Evolutionary conservation across 176 grass and related monocot genomes (phyloP), one percentile per base, ranked within the genome.

Genomic region (Oryza meyeriana): DNA sequence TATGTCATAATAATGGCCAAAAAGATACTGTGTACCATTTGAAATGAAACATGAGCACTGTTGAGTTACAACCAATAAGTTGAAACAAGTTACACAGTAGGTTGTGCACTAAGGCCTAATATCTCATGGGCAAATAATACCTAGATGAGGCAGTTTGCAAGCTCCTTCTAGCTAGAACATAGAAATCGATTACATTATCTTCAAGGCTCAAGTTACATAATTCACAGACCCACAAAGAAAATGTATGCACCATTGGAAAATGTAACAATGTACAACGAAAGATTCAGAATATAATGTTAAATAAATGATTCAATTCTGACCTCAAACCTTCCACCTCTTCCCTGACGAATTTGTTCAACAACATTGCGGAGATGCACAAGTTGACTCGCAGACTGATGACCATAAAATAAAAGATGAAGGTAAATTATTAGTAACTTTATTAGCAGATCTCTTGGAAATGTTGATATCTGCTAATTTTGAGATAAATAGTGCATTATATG

Each of bases 321-420:
- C 74, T 90, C 84, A 36, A 90, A 63, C 74, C 88, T 83, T 40
- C 83, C 61, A 75, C 55, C 79, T 68, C 88, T 79, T 7, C 61
- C 74, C 61, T 90, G 88, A 41, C 88, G 88, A 61, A 90, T 67
- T 72, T 90, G 88, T 17, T 90, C 88, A 11, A 90, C 70, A 59
- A 83, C 69, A 86, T 68, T 83, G 20, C 88, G 84, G 10, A 90
- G 39, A 84, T 90, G 79, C 67, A 69, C 26, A 62, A 10, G 7
- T 33, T 66, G 73, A 82, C 29, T 36, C 33, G 61, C 27, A 74
- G 13, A 73, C 48, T 44, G 10, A 10, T 22, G 30, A 72, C 8
- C 2, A 62, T n/a, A 42, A n/a, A 25, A 61, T 55, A 71, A 73
- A 52, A 25, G 65, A 29, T 26, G 35, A 12, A 70, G 7, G 66